Base-by-base conservation (phyloP, 1,284 basidiomycete genomes). In the Sutorius eximius region DNA sequence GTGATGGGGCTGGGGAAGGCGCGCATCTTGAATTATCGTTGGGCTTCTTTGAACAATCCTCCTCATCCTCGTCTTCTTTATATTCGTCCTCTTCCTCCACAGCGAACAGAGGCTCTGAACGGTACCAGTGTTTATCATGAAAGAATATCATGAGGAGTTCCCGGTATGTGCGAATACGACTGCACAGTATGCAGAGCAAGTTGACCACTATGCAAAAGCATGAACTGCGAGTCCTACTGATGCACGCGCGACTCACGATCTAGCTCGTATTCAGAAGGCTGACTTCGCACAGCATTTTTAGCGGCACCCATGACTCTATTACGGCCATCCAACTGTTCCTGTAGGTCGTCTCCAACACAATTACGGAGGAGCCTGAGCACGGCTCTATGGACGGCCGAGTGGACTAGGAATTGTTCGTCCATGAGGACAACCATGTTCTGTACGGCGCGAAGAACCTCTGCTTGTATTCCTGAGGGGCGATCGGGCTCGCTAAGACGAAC, bases 101-200 rank as follows among this genome's bases (percentile, higher is more conserved):
- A 40, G 82, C 73, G 60, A 83, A 88, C 52, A 85, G 72, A 22
- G 85, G 82, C 61, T 87, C 87, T 15, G 85, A 86, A 30, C 77
- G 79, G 67, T 86, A 89, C 87, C 87, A 89, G 60, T 88, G 86
- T 64, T 91, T 95, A 68, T 96, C 93, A 66, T 95, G 92, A 70
- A 97, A 95, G 76, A 97, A 97, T 59, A 98, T 95, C 81, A 96
- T 90, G 38, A 98, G 83, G 2, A 98, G 77, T 63, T 95, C 92
- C 5, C 93, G 87, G 70, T 92, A 91, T 44, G 91, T 91, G 52
- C 89, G 82, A 68, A 96, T 95, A 43, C 93, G 83, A 63, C 91
- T 93, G 78, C 93, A 95, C 32, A 97, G 72, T 60, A 93, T 92
- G 73, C 93, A 95, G 49, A 96, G 81, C 32, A 96, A 75, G 68